Evolutionary conservation across 768 basidiomycete species (phyloP), one percentile per base, ranked within the genome.

Genomic region (Termitomyces sp.): DNA sequence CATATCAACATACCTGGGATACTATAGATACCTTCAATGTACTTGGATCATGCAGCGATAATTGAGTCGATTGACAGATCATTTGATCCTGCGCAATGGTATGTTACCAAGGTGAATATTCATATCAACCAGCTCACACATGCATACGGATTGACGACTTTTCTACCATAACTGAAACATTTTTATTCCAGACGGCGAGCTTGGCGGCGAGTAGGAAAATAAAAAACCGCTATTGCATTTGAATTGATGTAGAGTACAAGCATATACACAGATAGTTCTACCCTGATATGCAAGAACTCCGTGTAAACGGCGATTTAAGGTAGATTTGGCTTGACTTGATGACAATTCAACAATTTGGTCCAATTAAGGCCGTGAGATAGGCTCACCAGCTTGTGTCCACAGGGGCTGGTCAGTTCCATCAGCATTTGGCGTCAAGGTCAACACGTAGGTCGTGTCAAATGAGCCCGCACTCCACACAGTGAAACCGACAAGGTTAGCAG

Each of bases 391-490:
- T 56, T 71, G 69, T 37, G 66, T 68, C 77, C 77, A 79, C 33
- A 79, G 63, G 20, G 76, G 76, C 65, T 80, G 78, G 64, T 81
- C 80, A 36, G 74, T 70, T 49, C 79, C 78, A 63, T 81, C 71
- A 22, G 75, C 60, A 68, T 74, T 75, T 22, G 83, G 83, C 11
- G 78, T 79, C 49, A 81, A 68, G 27, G 77, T 75, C 49, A 83
- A 73, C n/a, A 72, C 71, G 66, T 84, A 84, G 51, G 71, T 74
- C 1, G 79, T 75, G 58, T 76, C 76, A 67, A 83, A 85, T 3
- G 77, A 71, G 46, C 82, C 81, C 41, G 78, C 83, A 59, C 78
- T 72, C 83, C 81, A 83, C 37, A 78, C 73, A 20, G 79, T 72
- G 72, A 81, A 85, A n/a, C 83, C 83, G 39, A 73, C 69, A 46